Conservation (phyloP, 495 filamentous ascomycete species). For the Eremomyces bilateralis region DNA sequence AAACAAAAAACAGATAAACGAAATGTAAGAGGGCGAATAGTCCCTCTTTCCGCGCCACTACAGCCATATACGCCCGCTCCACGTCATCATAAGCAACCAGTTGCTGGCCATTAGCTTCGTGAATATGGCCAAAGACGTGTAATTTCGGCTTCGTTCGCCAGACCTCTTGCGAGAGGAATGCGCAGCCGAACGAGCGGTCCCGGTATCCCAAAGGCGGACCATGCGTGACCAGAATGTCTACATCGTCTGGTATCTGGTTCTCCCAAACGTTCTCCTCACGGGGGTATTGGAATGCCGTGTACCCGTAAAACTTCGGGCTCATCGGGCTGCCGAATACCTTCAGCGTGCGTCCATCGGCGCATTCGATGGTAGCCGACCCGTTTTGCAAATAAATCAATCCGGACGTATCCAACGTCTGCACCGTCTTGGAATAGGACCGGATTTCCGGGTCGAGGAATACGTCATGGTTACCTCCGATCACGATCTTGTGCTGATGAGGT, state of each 20-base stretch:
- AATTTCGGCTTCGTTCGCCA: constrained; percentile 16
- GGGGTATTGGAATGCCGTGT: constrained; percentile 26
- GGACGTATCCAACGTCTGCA: constrained; percentile 30
- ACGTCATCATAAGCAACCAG: too few relatives aligned
- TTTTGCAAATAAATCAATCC: constrained; percentile 34
- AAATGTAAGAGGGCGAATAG: too few relatives aligned
- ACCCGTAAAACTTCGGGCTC: constrained; percentile 44
- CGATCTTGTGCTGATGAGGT: constrained; percentile 34
- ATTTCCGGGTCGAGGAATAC: constrained; percentile 34
- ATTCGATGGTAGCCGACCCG: constrained; percentile 32
- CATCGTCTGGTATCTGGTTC: constrained; percentile 14
- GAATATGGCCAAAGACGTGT: constrained; percentile 19
- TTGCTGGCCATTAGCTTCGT: too few relatives aligned
- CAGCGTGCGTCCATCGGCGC: constrained; percentile 36
- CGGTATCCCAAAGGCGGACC: constrained; percentile 16
- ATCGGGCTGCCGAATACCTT: constrained; percentile 60
- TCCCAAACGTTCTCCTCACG: constrained; percentile 30
- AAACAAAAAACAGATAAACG: too few relatives aligned
- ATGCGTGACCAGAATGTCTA: constrained; percentile 19
- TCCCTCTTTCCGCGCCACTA: too few relatives aligned
- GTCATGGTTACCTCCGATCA: constrained; percentile 36
- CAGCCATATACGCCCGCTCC: too few relatives aligned
- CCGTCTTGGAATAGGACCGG: constrained; percentile 34
- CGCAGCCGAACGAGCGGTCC: constrained; percentile 17
- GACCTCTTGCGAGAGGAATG: constrained; percentile 9